Conservation (phyloP, 495 filamentous ascomycete species). For the Penicillium nucicola region DNA sequence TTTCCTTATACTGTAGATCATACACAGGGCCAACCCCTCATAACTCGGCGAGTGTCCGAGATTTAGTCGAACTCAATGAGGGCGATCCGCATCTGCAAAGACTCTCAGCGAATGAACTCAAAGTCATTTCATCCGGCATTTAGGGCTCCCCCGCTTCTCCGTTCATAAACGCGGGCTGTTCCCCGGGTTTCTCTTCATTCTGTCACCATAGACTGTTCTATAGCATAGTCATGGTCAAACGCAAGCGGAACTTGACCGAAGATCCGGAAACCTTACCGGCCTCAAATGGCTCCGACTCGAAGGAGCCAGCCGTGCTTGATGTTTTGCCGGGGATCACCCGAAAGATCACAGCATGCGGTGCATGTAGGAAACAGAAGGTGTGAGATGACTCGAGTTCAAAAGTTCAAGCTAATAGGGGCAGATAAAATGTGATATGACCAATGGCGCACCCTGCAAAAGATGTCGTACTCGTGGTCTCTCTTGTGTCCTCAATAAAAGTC, state of each 20-base stretch:
- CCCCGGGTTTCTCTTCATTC: slow-evolving; percentile 4
- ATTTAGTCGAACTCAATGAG: neutral
- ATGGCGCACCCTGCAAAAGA: slow-evolving; percentile 36
- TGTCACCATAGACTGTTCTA: neutral
- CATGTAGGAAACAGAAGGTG: slow-evolving; percentile 45
- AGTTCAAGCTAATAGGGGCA: slow-evolving; percentile 8
- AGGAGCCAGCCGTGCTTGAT: slow-evolving; percentile 14
- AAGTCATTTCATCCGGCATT: slow-evolving; percentile 5
- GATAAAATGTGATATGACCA: slow-evolving; percentile 45
- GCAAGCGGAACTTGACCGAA: slow-evolving; percentile 15
- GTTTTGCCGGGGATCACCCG: slow-evolving; percentile 38
- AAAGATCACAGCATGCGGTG: slow-evolving; percentile 45
- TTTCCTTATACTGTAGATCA: neutral
- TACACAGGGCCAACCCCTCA: neutral
- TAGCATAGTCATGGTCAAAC: slow-evolving; percentile 7
- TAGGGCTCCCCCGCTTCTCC: slow-evolving; percentile 4
- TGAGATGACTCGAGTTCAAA: neutral
- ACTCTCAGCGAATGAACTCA: slow-evolving; percentile 3
- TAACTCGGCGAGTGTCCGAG: slow-evolving; percentile 15
- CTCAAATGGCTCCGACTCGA: slow-evolving; percentile 4
- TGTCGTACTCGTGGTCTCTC: slow-evolving; percentile 37
- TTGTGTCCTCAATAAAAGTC: slow-evolving; percentile 43
- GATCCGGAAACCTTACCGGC: slow-evolving; percentile 16
- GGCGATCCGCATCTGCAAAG: slow-evolving; percentile 5
- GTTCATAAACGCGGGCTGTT: slow-evolving; percentile 16